These are phyloP conservation scores for Tilletia horrida DNA, from an alignment of 1,284 basidiomycete species.

Conservation along the genomic window DNA sequence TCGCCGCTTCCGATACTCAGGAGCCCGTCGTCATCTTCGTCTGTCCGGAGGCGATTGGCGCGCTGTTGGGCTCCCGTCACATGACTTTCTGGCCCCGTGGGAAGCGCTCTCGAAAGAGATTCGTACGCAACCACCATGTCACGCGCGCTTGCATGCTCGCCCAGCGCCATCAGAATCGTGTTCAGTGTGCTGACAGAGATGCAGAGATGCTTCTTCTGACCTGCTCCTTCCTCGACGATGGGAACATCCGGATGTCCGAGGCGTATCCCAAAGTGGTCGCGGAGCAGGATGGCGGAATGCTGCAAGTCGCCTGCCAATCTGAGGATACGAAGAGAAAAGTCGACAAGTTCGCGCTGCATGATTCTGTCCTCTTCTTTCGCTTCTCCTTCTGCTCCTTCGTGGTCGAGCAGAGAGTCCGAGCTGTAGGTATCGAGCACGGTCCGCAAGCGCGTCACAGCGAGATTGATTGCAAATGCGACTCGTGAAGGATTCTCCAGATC, in stretches of 20 bases:
- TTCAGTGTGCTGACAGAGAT: slow-evolving; percentile 48
- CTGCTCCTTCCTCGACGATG: background rate
- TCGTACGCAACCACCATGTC: slow-evolving; percentile 52
- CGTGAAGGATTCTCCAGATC: slow-evolving; percentile 19
- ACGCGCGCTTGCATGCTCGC: slow-evolving; percentile 46
- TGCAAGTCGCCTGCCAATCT: slow-evolving; percentile 45
- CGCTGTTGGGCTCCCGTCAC: slow-evolving; percentile 6
- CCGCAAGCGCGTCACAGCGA: background rate
- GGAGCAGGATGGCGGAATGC: slow-evolving; percentile 36
- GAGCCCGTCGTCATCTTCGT: slow-evolving; percentile 22
- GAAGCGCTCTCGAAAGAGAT: slow-evolving; percentile 40
- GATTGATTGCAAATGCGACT: slow-evolving; percentile 22
- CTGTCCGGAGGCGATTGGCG: background rate
- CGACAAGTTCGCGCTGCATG: slow-evolving; percentile 27
- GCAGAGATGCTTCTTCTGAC: slow-evolving; percentile 11
- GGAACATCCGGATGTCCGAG: slow-evolving; percentile 35
- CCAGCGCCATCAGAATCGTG: slow-evolving; percentile 50
- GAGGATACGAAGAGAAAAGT: slow-evolving; percentile 41
- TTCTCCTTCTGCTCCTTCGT: no score
- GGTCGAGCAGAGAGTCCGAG: background rate
- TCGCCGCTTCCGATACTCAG: slow-evolving; percentile 25
- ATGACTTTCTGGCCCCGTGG: background rate
- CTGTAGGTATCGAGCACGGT: background rate
- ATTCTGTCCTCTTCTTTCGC: no score
- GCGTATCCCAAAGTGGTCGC: slow-evolving; percentile 46